These are phyloP conservation scores for Mycena latifolia DNA, from an alignment of 768 basidiomycete species.

Conservation along the genomic window DNA sequence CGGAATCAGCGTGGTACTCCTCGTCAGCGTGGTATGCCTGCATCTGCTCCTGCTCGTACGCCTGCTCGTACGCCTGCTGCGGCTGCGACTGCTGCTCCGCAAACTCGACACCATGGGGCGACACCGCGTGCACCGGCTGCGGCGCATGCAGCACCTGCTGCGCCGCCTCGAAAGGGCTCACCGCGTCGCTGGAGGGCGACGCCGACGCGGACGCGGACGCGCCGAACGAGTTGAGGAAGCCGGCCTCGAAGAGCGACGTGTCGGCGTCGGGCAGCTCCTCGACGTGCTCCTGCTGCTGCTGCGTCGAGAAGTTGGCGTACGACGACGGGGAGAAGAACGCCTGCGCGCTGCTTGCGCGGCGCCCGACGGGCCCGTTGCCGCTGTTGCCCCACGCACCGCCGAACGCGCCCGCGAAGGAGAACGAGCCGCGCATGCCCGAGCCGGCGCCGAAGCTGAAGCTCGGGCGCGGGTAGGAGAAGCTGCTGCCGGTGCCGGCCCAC, in stretches of 20 bases:
- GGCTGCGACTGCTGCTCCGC: conserved; percentile 11
- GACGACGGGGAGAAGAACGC: conserved; percentile 52
- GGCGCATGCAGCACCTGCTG: conserved; percentile 32
- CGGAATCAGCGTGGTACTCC: neutral
- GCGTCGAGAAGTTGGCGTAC: conserved; percentile 35
- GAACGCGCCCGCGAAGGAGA: conserved; percentile 30
- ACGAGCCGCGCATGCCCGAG: conserved; percentile 19
- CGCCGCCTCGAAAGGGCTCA: conserved; percentile 28
- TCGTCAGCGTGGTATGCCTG: neutral
- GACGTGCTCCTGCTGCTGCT: conserved; percentile 52
- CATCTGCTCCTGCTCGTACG: conserved; percentile 6
- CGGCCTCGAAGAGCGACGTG: conserved; percentile 60
- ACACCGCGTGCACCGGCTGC: conserved; percentile 30
- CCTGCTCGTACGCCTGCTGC: conserved; percentile 10
- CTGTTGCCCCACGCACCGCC: conserved; percentile 23
- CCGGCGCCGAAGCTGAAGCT: conserved; percentile 33
- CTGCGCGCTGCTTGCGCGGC: conserved; percentile 53
- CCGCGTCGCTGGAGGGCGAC: conserved; percentile 23
- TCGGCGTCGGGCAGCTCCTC: conserved; percentile 65
- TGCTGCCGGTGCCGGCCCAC: conserved; percentile 27
- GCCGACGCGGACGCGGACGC: conserved; percentile 10
- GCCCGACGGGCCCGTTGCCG: conserved; percentile 27
- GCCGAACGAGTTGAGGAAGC: conserved; percentile 51
- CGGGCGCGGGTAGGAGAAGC: conserved; percentile 35
- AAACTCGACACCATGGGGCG: conserved; percentile 27